These are phyloP conservation scores for Candida sp. DNA, from an alignment of 1,139 yeast genomes.

Conservation along the genomic window DNA sequence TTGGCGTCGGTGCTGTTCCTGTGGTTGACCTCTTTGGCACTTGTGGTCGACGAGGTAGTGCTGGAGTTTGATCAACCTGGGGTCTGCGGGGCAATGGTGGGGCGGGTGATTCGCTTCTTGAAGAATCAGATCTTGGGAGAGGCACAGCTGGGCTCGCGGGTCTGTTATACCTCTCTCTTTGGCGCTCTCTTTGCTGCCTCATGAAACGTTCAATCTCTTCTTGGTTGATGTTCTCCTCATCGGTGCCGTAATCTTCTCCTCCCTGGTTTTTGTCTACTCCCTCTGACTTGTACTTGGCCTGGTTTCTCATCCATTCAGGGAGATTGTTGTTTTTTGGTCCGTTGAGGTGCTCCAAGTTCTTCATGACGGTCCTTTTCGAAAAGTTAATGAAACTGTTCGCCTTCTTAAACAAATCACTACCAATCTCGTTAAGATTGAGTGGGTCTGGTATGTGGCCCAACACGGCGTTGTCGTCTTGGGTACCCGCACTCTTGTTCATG, in stretches of 20 bases:
- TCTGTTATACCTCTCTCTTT: constrained; percentile 30
- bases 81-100: constrained; percentile 2
- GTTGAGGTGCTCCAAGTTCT: constrained; percentile 68
- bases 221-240: constrained; percentile 47
- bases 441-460: constrained; percentile 17
- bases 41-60: constrained; percentile 7
- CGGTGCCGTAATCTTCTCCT: constrained; percentile 50
- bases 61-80: background rate
- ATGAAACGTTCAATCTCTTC: constrained; percentile 46
- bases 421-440: constrained; percentile 58
- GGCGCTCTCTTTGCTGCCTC: constrained; percentile 41
- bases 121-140: background rate
- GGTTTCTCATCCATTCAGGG: constrained; percentile 85
- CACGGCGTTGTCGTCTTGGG: constrained; percentile 15
- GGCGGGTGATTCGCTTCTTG: background rate
- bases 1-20: background rate
- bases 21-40: background rate
- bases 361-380: constrained; percentile 64
- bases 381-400: constrained; percentile 66
- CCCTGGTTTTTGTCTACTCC: constrained; percentile 40
- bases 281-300: constrained; percentile 48
- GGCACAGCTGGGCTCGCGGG: background rate
- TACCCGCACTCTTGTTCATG: constrained; percentile 45
- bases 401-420: constrained; percentile 62
- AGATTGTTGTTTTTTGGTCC: constrained; percentile 35